Evolutionary conservation across 1,284 basidiomycete genomes (phyloP), one percentile per base, ranked within the genome.

Genomic region (Papiliotrema flavescens): DNA sequence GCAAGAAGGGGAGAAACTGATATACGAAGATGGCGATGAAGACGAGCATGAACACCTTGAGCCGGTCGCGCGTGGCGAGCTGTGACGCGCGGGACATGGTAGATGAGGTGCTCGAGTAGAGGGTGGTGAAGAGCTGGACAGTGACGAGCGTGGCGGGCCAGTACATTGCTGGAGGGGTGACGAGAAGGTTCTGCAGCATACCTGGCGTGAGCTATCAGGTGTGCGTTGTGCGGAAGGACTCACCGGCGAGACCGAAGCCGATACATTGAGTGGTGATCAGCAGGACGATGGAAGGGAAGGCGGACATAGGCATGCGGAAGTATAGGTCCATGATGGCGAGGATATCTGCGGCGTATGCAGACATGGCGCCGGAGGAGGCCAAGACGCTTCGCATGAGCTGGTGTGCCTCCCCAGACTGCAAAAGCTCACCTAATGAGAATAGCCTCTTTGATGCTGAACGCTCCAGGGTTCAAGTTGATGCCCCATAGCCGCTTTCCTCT

Each of bases 191-290:
- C 49, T 78, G 75, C 2, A 76, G 62, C 65, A 76, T 74, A 1
- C 75, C 75, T 71, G 47, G 23, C 39, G 8, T 32, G 37, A 24
- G 46, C 24, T 19, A 32, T 2, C 5, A 11, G 14, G 34, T 24
- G 24, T 13, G 9, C n/a, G n/a, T 0, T 4, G 15, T 70, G 28
- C n/a, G 22, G 15, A n/a, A 23, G 1, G 28, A 62, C 70, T 52
- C 51, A 56, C 80, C 80, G 11, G 78, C 78, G 5, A 82, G 65
- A 1, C 80, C 81, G 51, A 81, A 81, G 3, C 80, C 81, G 32
- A 82, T 78, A 45, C 80, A 73, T 61, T 83, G 81, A 1, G 80
- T 82, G 3, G 78, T 78, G 47, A 81, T 74, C 1, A 83, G 73
- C 0, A 82, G 80, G 54, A 84, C 80, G 28, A 84, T 80, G 2